These are phyloP conservation scores for Corchorus olitorius DNA, from an alignment of 345 rosid species.

Conservation along the genomic window DNA sequence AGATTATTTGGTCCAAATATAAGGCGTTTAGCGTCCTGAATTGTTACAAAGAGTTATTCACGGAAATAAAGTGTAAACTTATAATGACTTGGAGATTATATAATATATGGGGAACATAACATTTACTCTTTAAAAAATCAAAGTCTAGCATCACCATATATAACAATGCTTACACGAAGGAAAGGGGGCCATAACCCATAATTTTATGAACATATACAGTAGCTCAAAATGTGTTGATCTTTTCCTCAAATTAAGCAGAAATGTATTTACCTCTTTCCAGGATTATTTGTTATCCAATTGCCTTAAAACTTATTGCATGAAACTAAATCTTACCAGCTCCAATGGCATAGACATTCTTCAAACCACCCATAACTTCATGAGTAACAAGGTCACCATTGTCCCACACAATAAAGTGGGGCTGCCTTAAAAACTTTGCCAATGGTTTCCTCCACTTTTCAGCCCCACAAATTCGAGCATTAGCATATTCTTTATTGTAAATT, in stretches of 20 bases:
- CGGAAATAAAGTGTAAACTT: neutral
- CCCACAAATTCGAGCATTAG: slow-evolving; percentile 98
- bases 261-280: neutral
- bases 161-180: neutral
- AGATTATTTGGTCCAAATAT: neutral
- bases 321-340: slow-evolving; percentile 77
- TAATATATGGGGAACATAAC: neutral
- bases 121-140: slow-evolving; percentile 3
- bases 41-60: neutral
- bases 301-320: neutral
- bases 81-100: neutral
- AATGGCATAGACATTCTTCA: slow-evolving; percentile 97
- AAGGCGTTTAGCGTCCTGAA: neutral
- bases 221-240: neutral
- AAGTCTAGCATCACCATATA: neutral
- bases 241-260: neutral
- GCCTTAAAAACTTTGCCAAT: slow-evolving; percentile 84
- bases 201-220: neutral
- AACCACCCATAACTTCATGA: slow-evolving; percentile 99
- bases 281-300: neutral
- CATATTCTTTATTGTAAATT: slow-evolving; percentile 90
- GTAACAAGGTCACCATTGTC: slow-evolving; percentile 96
- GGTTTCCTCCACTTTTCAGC: slow-evolving; percentile 94
- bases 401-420: slow-evolving; percentile 92
- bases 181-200: neutral